Base-by-base conservation (phyloP, 768 basidiomycete genomes). In the Cubamyces lactineus region DNA sequence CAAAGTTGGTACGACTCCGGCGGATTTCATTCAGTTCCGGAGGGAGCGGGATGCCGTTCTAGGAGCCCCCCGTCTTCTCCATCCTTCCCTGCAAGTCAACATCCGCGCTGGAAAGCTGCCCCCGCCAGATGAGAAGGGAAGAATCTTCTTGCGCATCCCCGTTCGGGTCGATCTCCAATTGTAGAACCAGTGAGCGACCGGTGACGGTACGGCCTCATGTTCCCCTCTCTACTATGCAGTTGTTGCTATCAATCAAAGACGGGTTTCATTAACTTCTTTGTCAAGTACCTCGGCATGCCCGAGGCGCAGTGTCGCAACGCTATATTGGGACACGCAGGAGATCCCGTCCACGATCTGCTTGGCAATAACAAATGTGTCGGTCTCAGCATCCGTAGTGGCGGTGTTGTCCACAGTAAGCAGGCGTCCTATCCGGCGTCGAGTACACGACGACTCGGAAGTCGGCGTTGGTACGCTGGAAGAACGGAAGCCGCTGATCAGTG, bases 61-160 rank as follows among this genome's bases (percentile, higher is more conserved):
- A n/a, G 73, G 74, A 8, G 67, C 72, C 15, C 75, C 77, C 0
- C 64, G 63, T 17, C 70, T 78, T 4, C 66, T 78, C 24, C 76
- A 78, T 67, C 76, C 74, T 0, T 73, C 74, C 7, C 68, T 77
- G 40, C 75, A 76, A 62, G 75, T 72, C 13, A 77, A 77, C 63
- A 74, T 78, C 41, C 68, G 75, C 17, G 77, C 71, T n/a, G 77
- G 77, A 0, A 70, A 64, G 52, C 66, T 77, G 39, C 71, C 71
- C 19, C 69, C 67, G 15, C 41, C 56, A n/a, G 72, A 73, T 40
- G 66, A 64, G 50, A 34, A 69, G 40, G 72, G 72, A 5, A 54
- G 68, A 24, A 38, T 67, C 43, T 72, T 64, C 55, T 64, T 72
- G 24, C 71, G 66, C 56, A 69, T 69, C 15, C 72, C 72, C 13